A percentile compares a stretch with the other conserved stretches of the same genome.
Evolutionary conservation across 2,329 filamentous ascomycete species (phyloP).

Genomic region (Penicillium sp.): DNA sequence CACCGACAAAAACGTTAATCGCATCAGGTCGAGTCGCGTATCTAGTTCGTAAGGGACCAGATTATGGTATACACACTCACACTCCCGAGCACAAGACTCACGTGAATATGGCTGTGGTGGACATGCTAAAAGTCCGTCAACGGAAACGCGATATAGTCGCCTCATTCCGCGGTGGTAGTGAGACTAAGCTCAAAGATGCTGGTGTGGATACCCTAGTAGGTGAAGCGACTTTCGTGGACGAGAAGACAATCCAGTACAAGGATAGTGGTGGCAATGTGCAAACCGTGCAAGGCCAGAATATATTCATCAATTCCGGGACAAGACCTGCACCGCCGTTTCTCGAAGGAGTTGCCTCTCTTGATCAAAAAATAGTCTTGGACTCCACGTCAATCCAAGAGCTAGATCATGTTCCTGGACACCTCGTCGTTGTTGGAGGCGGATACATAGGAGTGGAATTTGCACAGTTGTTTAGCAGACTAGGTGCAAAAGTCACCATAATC

Average conservation of each 20-base stretch:
- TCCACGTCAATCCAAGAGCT: background rate
- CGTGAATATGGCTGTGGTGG: background rate
- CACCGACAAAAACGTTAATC: background rate
- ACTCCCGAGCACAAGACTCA: background rate
- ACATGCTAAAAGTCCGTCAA: background rate
- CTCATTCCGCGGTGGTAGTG: background rate
- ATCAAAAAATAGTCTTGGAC: background rate
- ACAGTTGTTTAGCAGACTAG: background rate
- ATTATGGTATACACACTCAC: background rate
- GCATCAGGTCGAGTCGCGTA: background rate
- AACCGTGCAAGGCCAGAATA: background rate
- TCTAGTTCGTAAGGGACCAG: background rate
- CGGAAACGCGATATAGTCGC: background rate
- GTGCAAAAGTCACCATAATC: background rate
- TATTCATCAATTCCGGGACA: background rate
- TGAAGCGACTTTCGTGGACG: background rate
- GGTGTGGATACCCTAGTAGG: background rate
- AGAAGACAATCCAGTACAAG: background rate
- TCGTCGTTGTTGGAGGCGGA: background rate
- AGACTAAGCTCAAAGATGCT: background rate
- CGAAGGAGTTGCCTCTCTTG: background rate
- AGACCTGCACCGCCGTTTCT: background rate
- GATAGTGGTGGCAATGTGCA: background rate
- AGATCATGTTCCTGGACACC: background rate
- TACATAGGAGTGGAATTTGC: background rate